Base-by-base conservation (phyloP, 2,329 filamentous ascomycete genomes). In the Elsinoe perseae region DNA sequence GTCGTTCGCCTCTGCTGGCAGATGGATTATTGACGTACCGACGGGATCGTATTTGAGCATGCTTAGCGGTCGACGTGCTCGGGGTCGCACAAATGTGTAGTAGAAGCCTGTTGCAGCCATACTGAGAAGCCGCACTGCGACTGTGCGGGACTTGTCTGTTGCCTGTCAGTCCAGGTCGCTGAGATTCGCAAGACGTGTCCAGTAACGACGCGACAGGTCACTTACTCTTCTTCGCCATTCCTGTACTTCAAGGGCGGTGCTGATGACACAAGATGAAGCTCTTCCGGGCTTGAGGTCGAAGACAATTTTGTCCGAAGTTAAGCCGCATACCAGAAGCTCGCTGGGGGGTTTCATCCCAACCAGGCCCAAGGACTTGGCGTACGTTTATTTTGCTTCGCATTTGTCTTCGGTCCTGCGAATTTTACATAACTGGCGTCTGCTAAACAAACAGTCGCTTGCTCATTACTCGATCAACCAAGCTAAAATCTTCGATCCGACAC, bases 91-190 rank as follows among this genome's bases (percentile, higher is more conserved):
- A 72, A 95, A 84, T 55, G 89, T 95, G 73, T 92, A 91, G 80
- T 92, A 98, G 80, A 90, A 98, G 68, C 93, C 93, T 23, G 93
- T 98, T 86, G 95, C 86, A 70, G 93, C 93, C 93, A 98, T 98
- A 61, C 90, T 95, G 71, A 98, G 79, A 64, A 98, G 86, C 70
- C 93, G 91, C 72, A 96, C 92, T 69, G 88, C 82, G 70, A 98
- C 85, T 63, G 92, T 86, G 71, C 95, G 89, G 69, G 91, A 88
- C 79, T 97, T 97, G 60, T 79, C 89, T 95, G 70, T 59, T 21
- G 4, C 10, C 3, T 20, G 6, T 10, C 23, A 60, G 59, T n/a
- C n/a, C n/a, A n/a, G n/a, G n/a, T n/a, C n/a, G n/a, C n/a, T n/a
- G n/a, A n/a, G n/a, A n/a, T n/a, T n/a, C n/a, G n/a, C n/a, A n/a